Base-by-base conservation (phyloP, 2,329 filamentous ascomycete genomes). In the Teratosphaeria pseudoeucalypti region DNA sequence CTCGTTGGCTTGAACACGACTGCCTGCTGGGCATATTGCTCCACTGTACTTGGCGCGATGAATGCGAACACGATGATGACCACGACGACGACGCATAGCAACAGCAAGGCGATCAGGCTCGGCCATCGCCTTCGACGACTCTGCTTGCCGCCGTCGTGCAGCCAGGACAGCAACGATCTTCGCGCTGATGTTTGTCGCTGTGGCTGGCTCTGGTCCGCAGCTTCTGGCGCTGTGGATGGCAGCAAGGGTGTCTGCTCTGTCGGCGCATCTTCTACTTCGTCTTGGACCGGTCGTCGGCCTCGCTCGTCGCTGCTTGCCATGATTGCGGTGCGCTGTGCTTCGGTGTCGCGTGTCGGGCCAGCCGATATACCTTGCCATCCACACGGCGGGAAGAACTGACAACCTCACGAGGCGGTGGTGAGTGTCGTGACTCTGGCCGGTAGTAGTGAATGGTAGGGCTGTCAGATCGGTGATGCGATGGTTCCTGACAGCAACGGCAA, bases 11-110 rank as follows among this genome's bases (percentile, higher is more conserved):
- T 85, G 65, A 99, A 83, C 19, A 92, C 85, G 27, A 87, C 81
- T 2, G 92, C 90, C 72, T 92, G 81, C 74, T 92, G 87, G 55
- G 88, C 89, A 74, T 99, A 99, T 70, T 90, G 83, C 74, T 95
- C 85, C 11, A 95, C 84, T 7, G 87, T 84, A 16, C 87, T 85
- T 1, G 92, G 92, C 0, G 88, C 83, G 58, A 95, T 82, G 75
- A 96, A 96, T 16, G 86, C 90, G 59, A 92, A 77, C 16, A 88
- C 75, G 60, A 96, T 85, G 66, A 95, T 90, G 32, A 80, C 72
- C 26, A 92, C 67, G 6, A 87, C 79, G 6, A 85, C 68, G 1
- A 83, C 65, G 55, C 82, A 87, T 9, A 97, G 76, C 2, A 87
- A 60, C 1, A 81, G 66, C 62, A 96, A 83, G 34, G 92, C 87